phyloP scores from a whole-genome alignment of 2,329 filamentous ascomycete genomes.

The Pezicula radicicola region DNA sequence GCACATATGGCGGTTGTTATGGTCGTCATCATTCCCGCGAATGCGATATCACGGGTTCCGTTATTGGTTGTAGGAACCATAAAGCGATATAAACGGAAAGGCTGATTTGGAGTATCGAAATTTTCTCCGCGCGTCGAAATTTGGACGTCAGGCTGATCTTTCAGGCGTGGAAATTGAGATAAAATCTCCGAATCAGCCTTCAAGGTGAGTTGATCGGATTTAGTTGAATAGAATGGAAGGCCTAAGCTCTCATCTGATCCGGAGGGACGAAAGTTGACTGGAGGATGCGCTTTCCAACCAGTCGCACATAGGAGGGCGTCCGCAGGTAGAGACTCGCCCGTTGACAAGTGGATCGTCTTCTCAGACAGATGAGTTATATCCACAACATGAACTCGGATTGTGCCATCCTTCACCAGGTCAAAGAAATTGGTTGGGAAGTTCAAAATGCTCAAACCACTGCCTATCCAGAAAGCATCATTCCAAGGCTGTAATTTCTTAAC shows the following conservation, averaged over 20 bases:
- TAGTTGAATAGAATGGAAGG: slow-evolving; percentile 27
- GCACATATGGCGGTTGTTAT: slow-evolving; percentile 39
- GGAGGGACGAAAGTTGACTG: slow-evolving; percentile 48
- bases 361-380: slow-evolving; percentile 45
- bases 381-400: slow-evolving; percentile 48
- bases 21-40: slow-evolving; percentile 41
- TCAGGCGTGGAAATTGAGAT: slow-evolving; percentile 48
- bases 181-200: slow-evolving; percentile 52
- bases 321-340: slow-evolving; percentile 41
- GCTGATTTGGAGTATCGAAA: slow-evolving; percentile 5
- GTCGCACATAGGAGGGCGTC: slow-evolving; percentile 55
- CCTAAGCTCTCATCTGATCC: slow-evolving; percentile 45
- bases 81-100: slow-evolving; percentile 44
- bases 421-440: slow-evolving; percentile 59
- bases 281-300: slow-evolving; percentile 54
- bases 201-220: slow-evolving; percentile 33
- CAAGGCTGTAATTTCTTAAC: slow-evolving; percentile 52
- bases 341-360: slow-evolving; percentile 46
- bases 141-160: slow-evolving; percentile 47
- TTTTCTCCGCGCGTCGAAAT: slow-evolving; percentile 30
- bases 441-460: slow-evolving; percentile 53
- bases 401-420: slow-evolving; percentile 50
- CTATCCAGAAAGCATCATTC: slow-evolving; percentile 48
- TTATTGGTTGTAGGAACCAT: slow-evolving; percentile 40
- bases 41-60: slow-evolving; percentile 40